Evolutionary conservation across 2,329 filamentous ascomycete species (phyloP).

Genomic region (Penicillium palitans): DNA sequence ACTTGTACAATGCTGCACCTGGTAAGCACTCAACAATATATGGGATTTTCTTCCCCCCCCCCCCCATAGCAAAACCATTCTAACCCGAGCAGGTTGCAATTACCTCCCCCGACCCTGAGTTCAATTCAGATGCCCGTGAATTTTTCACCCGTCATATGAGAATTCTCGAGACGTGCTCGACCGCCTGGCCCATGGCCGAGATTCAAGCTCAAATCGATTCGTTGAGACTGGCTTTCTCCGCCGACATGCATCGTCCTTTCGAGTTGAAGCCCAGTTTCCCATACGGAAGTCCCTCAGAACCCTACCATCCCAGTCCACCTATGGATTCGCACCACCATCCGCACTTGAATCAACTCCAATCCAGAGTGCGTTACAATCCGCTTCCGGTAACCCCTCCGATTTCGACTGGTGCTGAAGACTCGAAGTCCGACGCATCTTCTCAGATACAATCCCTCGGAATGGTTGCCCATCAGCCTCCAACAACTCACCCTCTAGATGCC

Average conservation of each 20-base stretch:
- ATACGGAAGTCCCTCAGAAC: conserved; percentile 74
- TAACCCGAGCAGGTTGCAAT: conserved; percentile 70
- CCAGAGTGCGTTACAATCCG: conserved; percentile 52
- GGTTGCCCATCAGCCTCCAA: conserved; percentile 38
- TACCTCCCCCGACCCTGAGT: conserved; percentile 85
- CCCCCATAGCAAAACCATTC: background rate
- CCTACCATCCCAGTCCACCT: conserved; percentile 62
- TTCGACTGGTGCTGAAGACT: conserved; percentile 69
- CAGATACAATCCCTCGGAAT: conserved; percentile 62
- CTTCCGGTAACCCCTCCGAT: conserved; percentile 80
- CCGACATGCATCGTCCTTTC: conserved; percentile 79
- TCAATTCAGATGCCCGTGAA: conserved; percentile 79
- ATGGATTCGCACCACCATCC: conserved; percentile 52
- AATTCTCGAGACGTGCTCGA: conserved; percentile 80
- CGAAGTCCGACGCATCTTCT: conserved; percentile 70
- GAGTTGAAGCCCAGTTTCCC: conserved; percentile 85
- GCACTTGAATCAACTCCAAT: conserved; percentile 49
- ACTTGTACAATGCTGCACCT: conserved; percentile 92
- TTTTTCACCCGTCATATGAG: conserved; percentile 95
- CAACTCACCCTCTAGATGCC: conserved; percentile 51
- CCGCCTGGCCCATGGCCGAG: conserved; percentile 83
- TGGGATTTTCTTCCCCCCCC: background rate
- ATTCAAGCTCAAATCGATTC: conserved; percentile 88
- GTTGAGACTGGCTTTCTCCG: conserved; percentile 86
- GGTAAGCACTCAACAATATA: conserved; percentile 58